Conservation (phyloP, 441 rosid species). For the Gossypium trilobum region DNA sequence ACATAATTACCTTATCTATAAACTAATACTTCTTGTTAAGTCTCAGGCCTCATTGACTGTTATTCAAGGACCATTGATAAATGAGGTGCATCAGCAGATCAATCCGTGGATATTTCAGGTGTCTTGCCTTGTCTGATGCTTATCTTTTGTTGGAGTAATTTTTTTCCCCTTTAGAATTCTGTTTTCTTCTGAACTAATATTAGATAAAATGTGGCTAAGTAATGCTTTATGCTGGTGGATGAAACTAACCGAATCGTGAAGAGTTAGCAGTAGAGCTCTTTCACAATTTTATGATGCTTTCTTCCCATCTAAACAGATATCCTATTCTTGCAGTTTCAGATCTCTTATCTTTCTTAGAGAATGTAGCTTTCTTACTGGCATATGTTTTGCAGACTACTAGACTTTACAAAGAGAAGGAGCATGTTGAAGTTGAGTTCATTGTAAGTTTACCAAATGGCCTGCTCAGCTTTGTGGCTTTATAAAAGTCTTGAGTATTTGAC, state of each 20-base stretch:
- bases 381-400: conserved; percentile 56
- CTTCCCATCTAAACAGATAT: conserved; percentile 1
- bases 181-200: neutral
- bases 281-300: neutral
- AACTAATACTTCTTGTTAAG: conserved; percentile 16
- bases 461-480: conserved; percentile 3
- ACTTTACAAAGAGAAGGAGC: conserved; percentile 78
- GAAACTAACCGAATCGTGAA: neutral
- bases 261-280: neutral
- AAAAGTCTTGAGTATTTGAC: neutral
- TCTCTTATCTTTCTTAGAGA: conserved; percentile 1
- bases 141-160: neutral
- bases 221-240: conserved; percentile 2
- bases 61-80: conserved; percentile 62
- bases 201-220: neutral
- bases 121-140: conserved; percentile 4
- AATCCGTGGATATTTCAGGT: conserved; percentile 95
- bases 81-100: conserved; percentile 82
- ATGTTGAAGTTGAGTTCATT: conserved; percentile 91
- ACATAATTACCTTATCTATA: conserved; percentile 12
- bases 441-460: conserved; percentile 41
- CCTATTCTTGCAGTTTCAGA: neutral
- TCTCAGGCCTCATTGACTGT: conserved; percentile 65
- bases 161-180: neutral
- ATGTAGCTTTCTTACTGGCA: neutral